Evolutionary conservation across 192 early-diverging fungal species (phyloP).

Genomic region (Spizellomyces sp.): DNA sequence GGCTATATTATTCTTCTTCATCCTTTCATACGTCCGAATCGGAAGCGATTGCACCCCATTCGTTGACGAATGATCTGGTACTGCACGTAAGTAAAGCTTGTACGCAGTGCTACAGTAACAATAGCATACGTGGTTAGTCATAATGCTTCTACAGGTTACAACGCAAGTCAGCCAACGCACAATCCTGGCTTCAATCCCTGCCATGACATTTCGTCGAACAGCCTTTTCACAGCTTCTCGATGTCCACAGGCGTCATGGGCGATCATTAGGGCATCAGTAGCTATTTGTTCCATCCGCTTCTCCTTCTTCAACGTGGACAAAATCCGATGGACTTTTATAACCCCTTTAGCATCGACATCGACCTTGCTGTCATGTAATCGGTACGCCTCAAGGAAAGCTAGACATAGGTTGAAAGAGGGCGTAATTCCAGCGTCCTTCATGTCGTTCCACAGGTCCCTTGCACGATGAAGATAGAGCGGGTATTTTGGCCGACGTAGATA

Average conservation of each 20-base stretch:
- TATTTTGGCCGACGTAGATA: conserved; percentile 13
- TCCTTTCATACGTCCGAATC: neutral
- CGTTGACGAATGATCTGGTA: neutral
- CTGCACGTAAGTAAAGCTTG: neutral
- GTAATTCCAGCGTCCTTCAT: conserved; percentile 1
- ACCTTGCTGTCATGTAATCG: neutral
- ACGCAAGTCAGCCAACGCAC: conserved; percentile 5
- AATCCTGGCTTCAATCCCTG: neutral
- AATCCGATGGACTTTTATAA: neutral
- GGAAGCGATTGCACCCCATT: too few species aligned
- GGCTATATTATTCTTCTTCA: neutral
- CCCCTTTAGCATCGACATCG: neutral
- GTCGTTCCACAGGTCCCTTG: conserved; percentile 14
- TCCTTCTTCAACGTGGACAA: conserved; percentile 3
- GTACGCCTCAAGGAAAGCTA: conserved; percentile 22
- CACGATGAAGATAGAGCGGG: neutral
- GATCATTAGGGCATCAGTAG: conserved; percentile 1
- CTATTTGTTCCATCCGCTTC: neutral
- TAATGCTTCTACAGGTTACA: neutral
- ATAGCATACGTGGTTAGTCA: too few species aligned
- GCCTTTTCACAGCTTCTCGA: conserved; percentile 15
- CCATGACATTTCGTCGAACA: conserved; percentile 10
- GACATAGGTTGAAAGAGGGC: conserved; percentile 3
- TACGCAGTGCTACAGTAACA: conserved; percentile 3
- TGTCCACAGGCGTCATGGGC: conserved; percentile 25